These are phyloP conservation scores for Fusarium odoratissimum DNA, from an alignment of 2,329 filamentous ascomycete species.

Conservation along the genomic window DNA sequence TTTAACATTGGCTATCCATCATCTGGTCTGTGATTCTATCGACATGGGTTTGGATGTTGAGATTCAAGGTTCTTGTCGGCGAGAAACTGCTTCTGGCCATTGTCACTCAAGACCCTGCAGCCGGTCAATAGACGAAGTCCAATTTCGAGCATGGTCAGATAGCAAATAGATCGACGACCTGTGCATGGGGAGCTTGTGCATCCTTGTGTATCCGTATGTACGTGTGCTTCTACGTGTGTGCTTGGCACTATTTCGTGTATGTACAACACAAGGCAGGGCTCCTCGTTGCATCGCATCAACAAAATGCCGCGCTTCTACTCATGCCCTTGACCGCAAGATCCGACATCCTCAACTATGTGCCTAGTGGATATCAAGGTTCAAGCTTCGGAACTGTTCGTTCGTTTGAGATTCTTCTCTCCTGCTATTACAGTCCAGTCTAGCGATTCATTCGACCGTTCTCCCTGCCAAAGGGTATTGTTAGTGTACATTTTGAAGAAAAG, in stretches of 20 bases:
- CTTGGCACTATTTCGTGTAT: slow-evolving; percentile 12
- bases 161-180: slow-evolving; percentile 31
- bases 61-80: slow-evolving; percentile 35
- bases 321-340: slow-evolving; percentile 28
- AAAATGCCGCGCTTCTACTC: slow-evolving; percentile 27
- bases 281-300: slow-evolving; percentile 17
- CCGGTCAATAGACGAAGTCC: slow-evolving; percentile 14
- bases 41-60: slow-evolving; percentile 34
- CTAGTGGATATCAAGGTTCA: slow-evolving; percentile 6
- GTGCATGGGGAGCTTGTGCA: slow-evolving; percentile 19
- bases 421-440: slow-evolving; percentile 10
- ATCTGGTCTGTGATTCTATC: slow-evolving; percentile 33
- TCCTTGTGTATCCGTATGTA: background rate
- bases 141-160: slow-evolving; percentile 17
- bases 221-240: slow-evolving; percentile 4
- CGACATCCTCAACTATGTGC: background rate
- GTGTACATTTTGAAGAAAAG: slow-evolving; percentile 20
- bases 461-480: slow-evolving; percentile 1
- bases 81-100: slow-evolving; percentile 26
- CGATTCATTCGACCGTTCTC: slow-evolving; percentile 25
- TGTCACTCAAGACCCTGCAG: slow-evolving; percentile 23
- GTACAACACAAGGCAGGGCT: slow-evolving; percentile 7
- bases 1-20: slow-evolving; percentile 20
- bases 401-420: background rate
- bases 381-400: background rate